phyloP scores from a whole-genome alignment of 805 yeast species.

The Sungouiella thailandica region DNA sequence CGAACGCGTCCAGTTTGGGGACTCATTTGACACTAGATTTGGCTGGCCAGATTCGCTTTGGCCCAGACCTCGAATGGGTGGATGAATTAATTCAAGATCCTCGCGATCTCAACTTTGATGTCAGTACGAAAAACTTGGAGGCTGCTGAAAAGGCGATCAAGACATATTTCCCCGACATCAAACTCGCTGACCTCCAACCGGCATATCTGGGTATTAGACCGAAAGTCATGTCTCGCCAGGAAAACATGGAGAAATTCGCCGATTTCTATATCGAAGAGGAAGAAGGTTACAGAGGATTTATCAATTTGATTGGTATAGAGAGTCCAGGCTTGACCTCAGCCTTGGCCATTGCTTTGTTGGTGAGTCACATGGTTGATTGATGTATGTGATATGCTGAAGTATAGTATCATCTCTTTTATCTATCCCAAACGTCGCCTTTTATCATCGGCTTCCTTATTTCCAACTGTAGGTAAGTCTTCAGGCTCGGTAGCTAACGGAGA shows the following conservation, averaged over 20 bases:
- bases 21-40: conserved; percentile 82
- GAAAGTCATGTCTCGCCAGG: conserved; percentile 49
- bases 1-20: conserved; percentile 70
- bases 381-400: no score
- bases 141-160: conserved; percentile 55
- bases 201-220: conserved; percentile 85
- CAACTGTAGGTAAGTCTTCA: conserved; percentile 50
- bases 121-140: conserved; percentile 43
- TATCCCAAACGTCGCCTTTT: conserved; percentile 7
- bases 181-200: conserved; percentile 49
- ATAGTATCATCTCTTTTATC: no score
- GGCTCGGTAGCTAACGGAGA: conserved; percentile 73
- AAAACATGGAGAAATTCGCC: conserved; percentile 41
- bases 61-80: conserved; percentile 88
- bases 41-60: conserved; percentile 75
- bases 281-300: conserved; percentile 68
- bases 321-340: conserved; percentile 86
- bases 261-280: conserved; percentile 67
- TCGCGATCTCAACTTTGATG: conserved; percentile 40
- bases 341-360: conserved; percentile 78
- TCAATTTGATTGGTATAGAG: conserved; percentile 78
- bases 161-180: conserved; percentile 60
- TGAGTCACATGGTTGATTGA: conserved; percentile 30
- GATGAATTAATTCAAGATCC: conserved; percentile 25
- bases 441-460: conserved; percentile 14